Percentiles rank a stretch among this genome's conserved stretches.
phyloP scores from a whole-genome alignment of 192 early-diverging fungal genomes.

The Gonapodya sp. region DNA sequence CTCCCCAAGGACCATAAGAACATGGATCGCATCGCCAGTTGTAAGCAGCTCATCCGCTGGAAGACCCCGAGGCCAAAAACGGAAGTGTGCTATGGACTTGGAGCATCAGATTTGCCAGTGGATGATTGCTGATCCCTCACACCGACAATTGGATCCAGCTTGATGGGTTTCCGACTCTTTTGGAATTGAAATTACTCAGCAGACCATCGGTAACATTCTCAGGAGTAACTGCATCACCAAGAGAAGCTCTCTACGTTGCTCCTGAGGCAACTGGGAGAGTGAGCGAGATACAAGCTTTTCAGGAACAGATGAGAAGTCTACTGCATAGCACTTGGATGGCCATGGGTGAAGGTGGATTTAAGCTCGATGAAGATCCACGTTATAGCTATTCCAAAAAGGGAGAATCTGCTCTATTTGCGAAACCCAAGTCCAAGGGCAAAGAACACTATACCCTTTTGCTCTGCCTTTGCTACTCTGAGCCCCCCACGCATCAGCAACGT shows the following conservation, averaged over 20 bases:
- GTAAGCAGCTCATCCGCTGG: background rate
- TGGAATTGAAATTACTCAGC: background rate
- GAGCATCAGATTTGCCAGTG: background rate
- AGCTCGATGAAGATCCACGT: background rate
- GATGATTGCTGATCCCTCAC: background rate
- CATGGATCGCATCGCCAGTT: background rate
- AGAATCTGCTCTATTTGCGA: background rate
- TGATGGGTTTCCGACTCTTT: background rate
- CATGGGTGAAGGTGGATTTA: background rate
- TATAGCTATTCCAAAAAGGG: background rate
- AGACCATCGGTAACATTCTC: background rate
- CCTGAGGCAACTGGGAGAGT: background rate
- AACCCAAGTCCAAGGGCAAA: background rate
- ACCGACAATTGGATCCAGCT: background rate
- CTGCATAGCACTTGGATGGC: background rate
- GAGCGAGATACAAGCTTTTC: background rate
- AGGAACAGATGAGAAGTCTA: background rate
- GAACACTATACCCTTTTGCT: background rate
- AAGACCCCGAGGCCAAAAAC: background rate
- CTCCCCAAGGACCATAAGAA: background rate
- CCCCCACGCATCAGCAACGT: too few species aligned
- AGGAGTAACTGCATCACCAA: background rate
- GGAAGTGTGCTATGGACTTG: background rate
- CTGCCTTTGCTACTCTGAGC: background rate
- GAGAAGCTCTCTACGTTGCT: background rate